Evolutionary conservation across 441 rosid species (phyloP), one percentile per base, ranked within the genome.

Genomic region (Brassica hybrid): DNA sequence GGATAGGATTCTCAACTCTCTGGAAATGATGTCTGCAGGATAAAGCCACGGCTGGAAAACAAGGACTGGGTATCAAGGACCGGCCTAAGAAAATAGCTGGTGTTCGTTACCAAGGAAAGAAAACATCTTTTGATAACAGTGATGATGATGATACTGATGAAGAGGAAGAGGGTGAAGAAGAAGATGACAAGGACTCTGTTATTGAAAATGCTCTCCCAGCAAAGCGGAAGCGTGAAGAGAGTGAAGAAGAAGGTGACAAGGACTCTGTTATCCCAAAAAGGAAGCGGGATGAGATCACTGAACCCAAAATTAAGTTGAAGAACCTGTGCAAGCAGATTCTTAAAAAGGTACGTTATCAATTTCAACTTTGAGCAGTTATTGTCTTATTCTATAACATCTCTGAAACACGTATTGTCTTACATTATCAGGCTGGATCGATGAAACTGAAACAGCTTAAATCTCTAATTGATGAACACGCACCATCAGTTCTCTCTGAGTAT

Each of bases 11-110:
- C 18, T 61, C 19, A 36, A 25, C 2, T 2, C 16, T 12, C 0
- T 69, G 79, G 18, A 65, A 68, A 71, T 64, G 60, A 71, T 65
- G 63, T 79, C 50, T 71, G 12, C 76, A 94, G 99, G 98, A 94
- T 60, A 94, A 92, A 69, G 87, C 98, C 62, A 96, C 99, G 1
- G 77, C 94, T 38, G 99, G 98, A 69, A 96, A 94, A 85, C 99
- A 91, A 88, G 99, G 99, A 62, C 81, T 94, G 77, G 99, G 99
- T 11, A 89, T 92, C 60, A 94, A 87, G 83, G 87, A 80, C 78
- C 80, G 72, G 21, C 94, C 96, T 65, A 94, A 88, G 85, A 94
- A 96, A 84, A 84, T 92, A 76, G 97, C 92, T 0, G 99, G 99
- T 76, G 98, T 88, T 73, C 88, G 61, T 64, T 91, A 84, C 73